Conservation (phyloP, 1,139 yeast genomes). For the Blastobotrys elegans region DNA sequence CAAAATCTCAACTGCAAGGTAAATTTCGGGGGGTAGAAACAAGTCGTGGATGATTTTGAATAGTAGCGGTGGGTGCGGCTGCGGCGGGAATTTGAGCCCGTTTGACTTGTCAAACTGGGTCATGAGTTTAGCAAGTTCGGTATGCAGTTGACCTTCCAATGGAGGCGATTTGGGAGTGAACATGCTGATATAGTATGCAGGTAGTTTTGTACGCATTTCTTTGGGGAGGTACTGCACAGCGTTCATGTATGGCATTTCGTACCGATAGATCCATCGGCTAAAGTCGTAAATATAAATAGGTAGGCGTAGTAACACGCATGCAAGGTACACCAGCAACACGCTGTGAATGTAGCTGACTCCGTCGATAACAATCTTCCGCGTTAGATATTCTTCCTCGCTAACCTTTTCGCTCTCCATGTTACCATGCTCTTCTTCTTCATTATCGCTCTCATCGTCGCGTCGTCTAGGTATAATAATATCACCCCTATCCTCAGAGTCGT, state of each 20-base stretch:
- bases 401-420: background rate
- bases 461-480: background rate
- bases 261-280: constrained; percentile 29
- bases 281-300: constrained; percentile 32
- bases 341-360: constrained; percentile 16
- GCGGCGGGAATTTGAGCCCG: constrained; percentile 23
- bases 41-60: constrained; percentile 29
- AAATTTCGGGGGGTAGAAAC: constrained; percentile 35
- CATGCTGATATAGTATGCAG: constrained; percentile 12
- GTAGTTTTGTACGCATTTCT: constrained; percentile 17
- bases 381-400: background rate
- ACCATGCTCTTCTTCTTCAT: background rate
- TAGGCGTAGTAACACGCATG: constrained; percentile 25
- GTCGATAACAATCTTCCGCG: background rate
- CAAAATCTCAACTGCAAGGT: constrained; percentile 21
- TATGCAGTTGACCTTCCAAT: constrained; percentile 16
- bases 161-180: constrained; percentile 21
- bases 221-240: constrained; percentile 21
- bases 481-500: background rate
- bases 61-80: constrained; percentile 25
- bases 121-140: constrained; percentile 13
- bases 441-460: constrained; percentile 8
- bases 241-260: constrained; percentile 29
- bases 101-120: constrained; percentile 14
- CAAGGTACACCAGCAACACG: constrained; percentile 27